A percentile compares a stretch with the other conserved stretches of the same genome.
phyloP scores from a whole-genome alignment of 1,284 basidiomycete species.

The Irpex sp. region DNA sequence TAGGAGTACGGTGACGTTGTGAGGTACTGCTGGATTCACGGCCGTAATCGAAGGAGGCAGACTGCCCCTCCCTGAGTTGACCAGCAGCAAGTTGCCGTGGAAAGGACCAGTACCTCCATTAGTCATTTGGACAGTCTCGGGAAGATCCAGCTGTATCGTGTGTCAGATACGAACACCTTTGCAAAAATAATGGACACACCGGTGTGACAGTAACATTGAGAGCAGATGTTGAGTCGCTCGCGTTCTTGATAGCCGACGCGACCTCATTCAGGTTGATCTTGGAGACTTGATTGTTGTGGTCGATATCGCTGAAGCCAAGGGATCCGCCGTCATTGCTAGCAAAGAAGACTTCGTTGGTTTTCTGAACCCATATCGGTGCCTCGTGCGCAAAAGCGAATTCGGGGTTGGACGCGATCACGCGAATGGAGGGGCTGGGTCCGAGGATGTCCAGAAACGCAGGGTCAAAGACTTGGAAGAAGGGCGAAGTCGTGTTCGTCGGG shows the following conservation, averaged over 20 bases:
- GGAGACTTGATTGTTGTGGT: conserved; percentile 38
- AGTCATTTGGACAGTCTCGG: conserved; percentile 55
- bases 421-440: conserved; percentile 51
- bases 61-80: conserved; percentile 61
- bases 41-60: conserved; percentile 59
- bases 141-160: conserved; percentile 38
- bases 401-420: conserved; percentile 49
- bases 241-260: conserved; percentile 18
- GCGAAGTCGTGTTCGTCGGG: conserved; percentile 39
- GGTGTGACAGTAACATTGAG: conserved; percentile 50
- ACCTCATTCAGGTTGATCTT: conserved; percentile 34
- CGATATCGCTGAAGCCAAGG: conserved; percentile 37
- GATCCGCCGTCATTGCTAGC: conserved; percentile 41
- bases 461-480: conserved; percentile 70
- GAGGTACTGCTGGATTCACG: conserved; percentile 58
- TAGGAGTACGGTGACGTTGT: conserved; percentile 26
- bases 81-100: conserved; percentile 55
- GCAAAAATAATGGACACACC: background rate
- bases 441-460: conserved; percentile 51
- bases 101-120: conserved; percentile 73
- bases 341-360: conserved; percentile 53
- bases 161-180: background rate
- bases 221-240: conserved; percentile 25
- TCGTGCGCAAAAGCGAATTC: conserved; percentile 71
- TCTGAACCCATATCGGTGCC: conserved; percentile 58